phyloP scores from a whole-genome alignment of 495 filamentous ascomycete genomes.

The Friedmanniomyces simplex region DNA sequence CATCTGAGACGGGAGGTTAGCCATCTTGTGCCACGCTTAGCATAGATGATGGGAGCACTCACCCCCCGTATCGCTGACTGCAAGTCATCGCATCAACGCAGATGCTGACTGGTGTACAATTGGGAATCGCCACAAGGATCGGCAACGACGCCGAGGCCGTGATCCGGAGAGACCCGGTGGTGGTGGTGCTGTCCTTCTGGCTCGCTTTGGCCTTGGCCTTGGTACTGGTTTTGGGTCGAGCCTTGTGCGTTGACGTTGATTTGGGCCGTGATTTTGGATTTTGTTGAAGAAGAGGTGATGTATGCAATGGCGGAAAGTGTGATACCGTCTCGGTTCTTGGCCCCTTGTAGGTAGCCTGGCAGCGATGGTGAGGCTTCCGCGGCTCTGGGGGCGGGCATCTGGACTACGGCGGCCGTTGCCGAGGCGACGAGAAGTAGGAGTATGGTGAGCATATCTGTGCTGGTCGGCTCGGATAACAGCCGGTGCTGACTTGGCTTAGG shows the following conservation, averaged over 20 bases:
- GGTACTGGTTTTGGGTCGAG: neutral
- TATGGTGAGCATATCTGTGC: neutral
- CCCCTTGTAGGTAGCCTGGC: neutral
- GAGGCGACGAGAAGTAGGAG: neutral
- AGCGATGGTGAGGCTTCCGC: neutral
- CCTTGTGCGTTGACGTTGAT: neutral
- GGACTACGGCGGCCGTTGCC: neutral
- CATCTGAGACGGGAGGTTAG: neutral
- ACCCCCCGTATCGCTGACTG: neutral
- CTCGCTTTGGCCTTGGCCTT: neutral
- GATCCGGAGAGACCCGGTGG: neutral
- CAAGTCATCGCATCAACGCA: neutral
- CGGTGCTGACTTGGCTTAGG: neutral
- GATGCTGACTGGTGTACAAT: neutral
- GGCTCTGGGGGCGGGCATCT: neutral
- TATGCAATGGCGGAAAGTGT: neutral
- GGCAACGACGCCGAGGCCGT: neutral
- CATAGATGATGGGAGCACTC: no score
- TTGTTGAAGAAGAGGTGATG: neutral
- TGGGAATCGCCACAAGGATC: neutral
- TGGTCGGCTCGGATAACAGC: no score
- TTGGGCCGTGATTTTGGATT: neutral
- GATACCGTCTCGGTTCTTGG: neutral
- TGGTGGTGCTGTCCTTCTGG: neutral
- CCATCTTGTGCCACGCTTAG: no score